phyloP scores from a whole-genome alignment of 345 rosid species.

The Acer campestre region DNA sequence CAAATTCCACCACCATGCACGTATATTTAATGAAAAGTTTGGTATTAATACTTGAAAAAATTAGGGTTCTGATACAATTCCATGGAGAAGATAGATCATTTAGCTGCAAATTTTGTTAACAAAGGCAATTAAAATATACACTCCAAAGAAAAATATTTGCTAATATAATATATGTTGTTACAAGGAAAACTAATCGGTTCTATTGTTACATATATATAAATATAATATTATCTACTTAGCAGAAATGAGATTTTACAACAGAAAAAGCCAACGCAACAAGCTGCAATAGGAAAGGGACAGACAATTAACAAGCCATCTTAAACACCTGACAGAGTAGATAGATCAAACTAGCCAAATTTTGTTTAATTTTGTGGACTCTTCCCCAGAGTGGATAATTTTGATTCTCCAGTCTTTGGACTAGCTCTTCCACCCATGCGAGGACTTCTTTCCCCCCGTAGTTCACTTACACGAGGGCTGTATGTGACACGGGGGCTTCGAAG shows the following conservation, averaged over 20 bases:
- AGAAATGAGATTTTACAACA: constrained; percentile 32
- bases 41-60: not conserved
- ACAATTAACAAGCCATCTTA: constrained; percentile 32
- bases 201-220: constrained; percentile 17
- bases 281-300: constrained; percentile 12
- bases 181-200: constrained; percentile 14
- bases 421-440: constrained; percentile 48
- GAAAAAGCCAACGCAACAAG: constrained; percentile 27
- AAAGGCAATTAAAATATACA: constrained; percentile 1
- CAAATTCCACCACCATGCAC: constrained; percentile 4
- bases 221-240: constrained; percentile 10
- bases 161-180: not conserved
- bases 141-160: not conserved
- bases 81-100: not conserved
- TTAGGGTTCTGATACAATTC: not conserved
- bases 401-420: constrained; percentile 56
- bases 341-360: constrained; percentile 20
- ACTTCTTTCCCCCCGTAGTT: constrained; percentile 65
- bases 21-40: not conserved
- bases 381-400: constrained; percentile 54
- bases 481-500: constrained; percentile 48
- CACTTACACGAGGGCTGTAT: constrained; percentile 66
- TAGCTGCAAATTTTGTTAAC: not conserved
- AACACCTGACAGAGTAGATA: constrained; percentile 26
- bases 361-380: constrained; percentile 63